Conservation (phyloP, 495 filamentous ascomycete species). For the Penicillium canariense region DNA sequence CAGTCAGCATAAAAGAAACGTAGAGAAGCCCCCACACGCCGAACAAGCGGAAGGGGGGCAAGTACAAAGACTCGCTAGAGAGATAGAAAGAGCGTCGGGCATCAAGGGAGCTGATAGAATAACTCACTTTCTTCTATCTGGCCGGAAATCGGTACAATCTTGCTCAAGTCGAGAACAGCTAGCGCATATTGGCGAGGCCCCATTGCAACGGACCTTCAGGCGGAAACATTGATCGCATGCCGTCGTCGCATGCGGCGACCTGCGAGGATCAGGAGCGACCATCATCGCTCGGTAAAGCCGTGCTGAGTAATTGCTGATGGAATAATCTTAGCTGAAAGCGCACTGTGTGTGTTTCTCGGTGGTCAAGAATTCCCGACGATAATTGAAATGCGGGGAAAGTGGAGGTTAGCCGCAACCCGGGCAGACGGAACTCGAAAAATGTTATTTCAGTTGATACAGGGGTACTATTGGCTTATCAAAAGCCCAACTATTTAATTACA, state of each 20-base stretch:
- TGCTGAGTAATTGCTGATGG: no score
- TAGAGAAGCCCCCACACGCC: not conserved
- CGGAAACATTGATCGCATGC: constrained; percentile 10
- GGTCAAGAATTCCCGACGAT: no score
- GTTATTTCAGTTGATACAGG: no score
- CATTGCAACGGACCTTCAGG: constrained; percentile 9
- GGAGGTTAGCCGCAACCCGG: no score
- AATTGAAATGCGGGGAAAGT: not conserved
- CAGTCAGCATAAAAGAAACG: not conserved
- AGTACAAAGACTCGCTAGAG: no score
- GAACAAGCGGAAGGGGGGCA: not conserved
- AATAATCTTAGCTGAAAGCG: no score
- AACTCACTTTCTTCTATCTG: constrained; percentile 8
- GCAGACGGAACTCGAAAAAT: no score
- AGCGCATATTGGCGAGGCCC: constrained; percentile 2
- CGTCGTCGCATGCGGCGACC: not conserved
- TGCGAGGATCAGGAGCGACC: not conserved
- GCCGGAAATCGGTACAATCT: constrained; percentile 5
- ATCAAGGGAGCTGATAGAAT: not conserved
- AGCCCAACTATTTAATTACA: no score
- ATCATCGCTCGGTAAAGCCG: no score
- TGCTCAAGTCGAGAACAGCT: constrained; percentile 3
- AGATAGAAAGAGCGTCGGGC: no score
- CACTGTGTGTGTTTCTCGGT: no score
- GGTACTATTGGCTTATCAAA: no score